Conservation (phyloP, 495 filamentous ascomycete genomes). For the Penicillium daleae region DNA sequence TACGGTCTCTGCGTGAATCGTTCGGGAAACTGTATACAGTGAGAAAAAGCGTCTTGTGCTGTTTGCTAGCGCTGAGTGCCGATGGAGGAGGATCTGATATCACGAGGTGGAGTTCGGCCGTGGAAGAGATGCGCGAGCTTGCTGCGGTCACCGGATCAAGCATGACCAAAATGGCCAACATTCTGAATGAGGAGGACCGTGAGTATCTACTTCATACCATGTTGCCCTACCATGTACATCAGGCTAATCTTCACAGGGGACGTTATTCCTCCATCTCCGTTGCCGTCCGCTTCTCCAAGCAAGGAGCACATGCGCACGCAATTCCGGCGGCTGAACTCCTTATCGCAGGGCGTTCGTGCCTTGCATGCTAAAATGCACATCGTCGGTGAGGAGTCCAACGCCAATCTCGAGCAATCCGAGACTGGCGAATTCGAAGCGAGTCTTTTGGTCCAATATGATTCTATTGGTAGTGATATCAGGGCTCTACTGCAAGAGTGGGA, state of each 20-base stretch:
- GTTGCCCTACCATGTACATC: conserved; percentile 17
- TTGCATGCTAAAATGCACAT: conserved; percentile 95
- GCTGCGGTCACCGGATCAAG: conserved; percentile 56
- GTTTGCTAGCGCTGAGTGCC: conserved; percentile 84
- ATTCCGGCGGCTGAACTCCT: conserved; percentile 78
- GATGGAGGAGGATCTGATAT: conserved; percentile 82
- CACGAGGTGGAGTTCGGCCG: conserved; percentile 74
- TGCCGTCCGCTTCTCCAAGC: conserved; percentile 69
- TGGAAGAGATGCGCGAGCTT: conserved; percentile 72
- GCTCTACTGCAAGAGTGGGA: conserved; percentile 91
- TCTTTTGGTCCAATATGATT: conserved; percentile 89
- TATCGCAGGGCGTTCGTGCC: conserved; percentile 88
- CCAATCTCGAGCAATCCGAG: conserved; percentile 72
- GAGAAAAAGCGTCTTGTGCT: conserved; percentile 82
- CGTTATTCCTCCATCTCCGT: conserved; percentile 63
- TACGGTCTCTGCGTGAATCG: conserved; percentile 77
- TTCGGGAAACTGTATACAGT: conserved; percentile 79
- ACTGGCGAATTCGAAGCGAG: conserved; percentile 67
- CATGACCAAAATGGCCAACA: conserved; percentile 62
- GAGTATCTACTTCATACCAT: conserved; percentile 36
- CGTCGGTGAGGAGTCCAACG: conserved; percentile 85
- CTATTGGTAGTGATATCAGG: conserved; percentile 85
- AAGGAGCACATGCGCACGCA: conserved; percentile 83
- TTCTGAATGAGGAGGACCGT: conserved; percentile 86
- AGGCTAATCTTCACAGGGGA: conserved; percentile 43